phyloP scores from a whole-genome alignment of 306 rosid species.

The Vicia sativa region DNA sequence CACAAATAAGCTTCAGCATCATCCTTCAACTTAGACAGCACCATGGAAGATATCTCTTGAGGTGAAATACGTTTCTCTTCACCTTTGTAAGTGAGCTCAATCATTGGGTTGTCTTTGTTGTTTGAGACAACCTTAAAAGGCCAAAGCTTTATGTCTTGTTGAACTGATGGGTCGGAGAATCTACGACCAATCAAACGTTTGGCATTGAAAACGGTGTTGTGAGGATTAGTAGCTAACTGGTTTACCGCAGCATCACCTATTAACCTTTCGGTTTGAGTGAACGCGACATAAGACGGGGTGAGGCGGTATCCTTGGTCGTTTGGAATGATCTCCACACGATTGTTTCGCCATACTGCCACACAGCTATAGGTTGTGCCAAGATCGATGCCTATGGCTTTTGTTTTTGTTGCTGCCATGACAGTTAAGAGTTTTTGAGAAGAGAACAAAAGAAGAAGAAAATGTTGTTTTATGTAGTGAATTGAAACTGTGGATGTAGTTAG shows the following conservation, averaged over 20 bases:
- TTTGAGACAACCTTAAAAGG: slow-evolving; percentile 47
- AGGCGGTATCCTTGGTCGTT: slow-evolving; percentile 51
- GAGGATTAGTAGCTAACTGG: slow-evolving; percentile 36
- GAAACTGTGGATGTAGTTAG: neutral
- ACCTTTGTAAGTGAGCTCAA: slow-evolving; percentile 34
- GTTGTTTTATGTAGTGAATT: neutral
- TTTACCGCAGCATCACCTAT: slow-evolving; percentile 43
- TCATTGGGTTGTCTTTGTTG: slow-evolving; percentile 38
- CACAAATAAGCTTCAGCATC: slow-evolving; percentile 40
- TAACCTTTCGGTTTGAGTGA: slow-evolving; percentile 40
- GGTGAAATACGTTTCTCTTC: slow-evolving; percentile 42
- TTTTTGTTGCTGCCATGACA: slow-evolving; percentile 35
- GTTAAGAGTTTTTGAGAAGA: neutral
- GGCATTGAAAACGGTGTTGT: slow-evolving; percentile 47
- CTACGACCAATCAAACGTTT: slow-evolving; percentile 44
- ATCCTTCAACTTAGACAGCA: slow-evolving; percentile 45
- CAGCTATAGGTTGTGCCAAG: slow-evolving; percentile 53
- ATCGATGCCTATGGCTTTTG: slow-evolving; percentile 52
- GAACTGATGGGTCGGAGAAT: slow-evolving; percentile 41
- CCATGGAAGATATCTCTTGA: slow-evolving; percentile 49
- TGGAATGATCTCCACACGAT: slow-evolving; percentile 47
- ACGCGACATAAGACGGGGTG: slow-evolving; percentile 48
- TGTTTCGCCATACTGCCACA: slow-evolving; percentile 47
- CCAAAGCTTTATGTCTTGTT: slow-evolving; percentile 42
- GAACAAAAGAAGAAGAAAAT: neutral